Conservation (phyloP, 78 protist species). For the Speleostelium caveatum region DNA sequence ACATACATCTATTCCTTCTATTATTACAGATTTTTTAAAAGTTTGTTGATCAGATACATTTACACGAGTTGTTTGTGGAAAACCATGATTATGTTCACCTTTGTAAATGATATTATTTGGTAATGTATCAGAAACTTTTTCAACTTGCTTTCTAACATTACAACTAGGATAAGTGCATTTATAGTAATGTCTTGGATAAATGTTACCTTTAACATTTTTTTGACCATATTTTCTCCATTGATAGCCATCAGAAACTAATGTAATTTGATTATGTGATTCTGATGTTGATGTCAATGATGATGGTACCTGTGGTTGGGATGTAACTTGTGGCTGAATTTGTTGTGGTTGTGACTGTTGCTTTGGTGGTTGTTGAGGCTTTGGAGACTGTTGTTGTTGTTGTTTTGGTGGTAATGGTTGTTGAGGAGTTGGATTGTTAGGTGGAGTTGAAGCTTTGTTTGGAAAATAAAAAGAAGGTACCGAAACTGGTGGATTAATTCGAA, state of each 20-base stretch:
- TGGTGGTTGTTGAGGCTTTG: not conserved
- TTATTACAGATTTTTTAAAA: conserved; percentile 47
- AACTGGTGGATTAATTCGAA: not conserved
- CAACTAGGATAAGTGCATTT: conserved; percentile 69
- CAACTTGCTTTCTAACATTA: conserved; percentile 67
- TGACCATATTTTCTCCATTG: conserved; percentile 80
- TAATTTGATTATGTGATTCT: not conserved
- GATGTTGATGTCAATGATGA: not conserved
- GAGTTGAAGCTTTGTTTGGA: not conserved
- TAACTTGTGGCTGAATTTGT: not conserved
- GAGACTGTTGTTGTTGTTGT: not conserved
- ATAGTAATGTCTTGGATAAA: conserved; percentile 72
- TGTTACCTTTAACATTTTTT: conserved; percentile 66
- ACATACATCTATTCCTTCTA: conserved; percentile 24
- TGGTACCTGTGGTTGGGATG: no score
- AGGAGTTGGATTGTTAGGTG: not conserved
- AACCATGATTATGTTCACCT: conserved; percentile 66
- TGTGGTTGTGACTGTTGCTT: not conserved
- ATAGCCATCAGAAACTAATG: conserved; percentile 39
- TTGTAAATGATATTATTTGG: conserved; percentile 15
- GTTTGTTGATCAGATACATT: conserved; percentile 57
- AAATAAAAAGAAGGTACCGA: not conserved
- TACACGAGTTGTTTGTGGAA: conserved; percentile 54
- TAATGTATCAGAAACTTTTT: not conserved
- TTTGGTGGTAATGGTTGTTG: not conserved